Percentiles rank a stretch among this genome's conserved stretches.
Conservation (phyloP, 805 yeast genomes). For the Pichia manshurica region DNA sequence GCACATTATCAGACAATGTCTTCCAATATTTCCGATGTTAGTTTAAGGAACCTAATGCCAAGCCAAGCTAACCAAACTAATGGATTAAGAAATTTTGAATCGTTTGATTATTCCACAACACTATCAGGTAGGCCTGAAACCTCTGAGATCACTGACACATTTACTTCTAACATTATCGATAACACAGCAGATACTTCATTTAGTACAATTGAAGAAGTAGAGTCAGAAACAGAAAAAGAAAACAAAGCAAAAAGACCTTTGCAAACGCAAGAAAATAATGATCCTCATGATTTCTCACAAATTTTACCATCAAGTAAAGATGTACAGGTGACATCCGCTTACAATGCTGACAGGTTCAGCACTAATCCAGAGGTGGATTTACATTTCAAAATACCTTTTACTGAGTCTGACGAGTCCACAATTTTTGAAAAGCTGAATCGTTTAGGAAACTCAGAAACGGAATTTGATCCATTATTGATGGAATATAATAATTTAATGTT, state of each 20-base stretch:
- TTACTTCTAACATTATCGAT: constrained; percentile 1
- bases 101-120: background rate
- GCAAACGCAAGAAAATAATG: background rate
- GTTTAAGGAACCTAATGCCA: too few relatives aligned
- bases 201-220: constrained; percentile 2
- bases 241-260: background rate
- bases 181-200: constrained; percentile 2
- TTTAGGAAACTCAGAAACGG: background rate
- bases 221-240: background rate
- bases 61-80: too few relatives aligned
- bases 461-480: background rate
- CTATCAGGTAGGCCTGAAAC: background rate
- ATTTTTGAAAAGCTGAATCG: background rate
- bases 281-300: background rate
- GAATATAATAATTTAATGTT: background rate
- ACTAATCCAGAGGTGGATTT: background rate
- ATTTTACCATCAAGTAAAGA: background rate
- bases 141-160: background rate
- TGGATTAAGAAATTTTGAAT: too few relatives aligned
- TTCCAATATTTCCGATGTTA: too few relatives aligned
- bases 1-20: too few relatives aligned
- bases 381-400: background rate
- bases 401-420: background rate
- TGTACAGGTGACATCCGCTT: background rate
- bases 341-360: background rate